These are phyloP conservation scores for Xylariaceae sp. DNA, from an alignment of 2,329 filamentous ascomycete species.

Conservation along the genomic window DNA sequence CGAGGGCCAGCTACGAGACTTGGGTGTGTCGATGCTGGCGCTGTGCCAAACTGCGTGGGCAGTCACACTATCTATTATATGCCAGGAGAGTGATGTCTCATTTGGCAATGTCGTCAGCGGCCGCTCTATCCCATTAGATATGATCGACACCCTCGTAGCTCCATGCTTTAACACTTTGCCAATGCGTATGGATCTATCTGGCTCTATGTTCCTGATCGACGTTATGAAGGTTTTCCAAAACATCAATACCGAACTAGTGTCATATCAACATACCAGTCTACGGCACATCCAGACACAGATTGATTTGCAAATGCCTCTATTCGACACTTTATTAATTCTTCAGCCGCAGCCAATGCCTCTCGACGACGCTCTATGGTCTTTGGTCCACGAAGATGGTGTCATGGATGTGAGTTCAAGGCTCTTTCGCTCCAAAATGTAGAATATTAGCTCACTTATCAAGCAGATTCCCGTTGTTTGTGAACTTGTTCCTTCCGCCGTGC, in stretches of 20 bases:
- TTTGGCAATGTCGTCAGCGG: slow-evolving; percentile 89
- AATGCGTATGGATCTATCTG: slow-evolving; percentile 62
- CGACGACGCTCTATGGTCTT: slow-evolving; percentile 60
- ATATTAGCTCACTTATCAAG: slow-evolving; percentile 25
- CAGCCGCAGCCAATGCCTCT: slow-evolving; percentile 69
- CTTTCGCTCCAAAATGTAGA: not conserved
- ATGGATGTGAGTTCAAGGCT: slow-evolving; percentile 66
- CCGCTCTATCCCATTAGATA: slow-evolving; percentile 68
- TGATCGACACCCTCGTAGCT: slow-evolving; percentile 75
- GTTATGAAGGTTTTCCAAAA: slow-evolving; percentile 66
- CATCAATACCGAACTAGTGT: slow-evolving; percentile 65
- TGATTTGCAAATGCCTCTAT: slow-evolving; percentile 60
- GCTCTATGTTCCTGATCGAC: slow-evolving; percentile 56
- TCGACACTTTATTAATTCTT: slow-evolving; percentile 81
- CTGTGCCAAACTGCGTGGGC: slow-evolving; percentile 77
- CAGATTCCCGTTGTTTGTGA: slow-evolving; percentile 78
- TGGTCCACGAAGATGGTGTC: slow-evolving; percentile 61
- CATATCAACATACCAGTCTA: slow-evolving; percentile 77
- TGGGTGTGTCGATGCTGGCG: slow-evolving; percentile 68
- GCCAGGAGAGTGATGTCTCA: slow-evolving; percentile 69
- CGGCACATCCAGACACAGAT: slow-evolving; percentile 68
- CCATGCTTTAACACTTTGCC: slow-evolving; percentile 94
- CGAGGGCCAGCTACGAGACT: slow-evolving; percentile 54
- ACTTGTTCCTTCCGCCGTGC: slow-evolving; percentile 60
- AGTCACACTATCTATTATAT: slow-evolving; percentile 62